Conservation (phyloP, 805 yeast genomes). For the Suhomyces faveliae region DNA sequence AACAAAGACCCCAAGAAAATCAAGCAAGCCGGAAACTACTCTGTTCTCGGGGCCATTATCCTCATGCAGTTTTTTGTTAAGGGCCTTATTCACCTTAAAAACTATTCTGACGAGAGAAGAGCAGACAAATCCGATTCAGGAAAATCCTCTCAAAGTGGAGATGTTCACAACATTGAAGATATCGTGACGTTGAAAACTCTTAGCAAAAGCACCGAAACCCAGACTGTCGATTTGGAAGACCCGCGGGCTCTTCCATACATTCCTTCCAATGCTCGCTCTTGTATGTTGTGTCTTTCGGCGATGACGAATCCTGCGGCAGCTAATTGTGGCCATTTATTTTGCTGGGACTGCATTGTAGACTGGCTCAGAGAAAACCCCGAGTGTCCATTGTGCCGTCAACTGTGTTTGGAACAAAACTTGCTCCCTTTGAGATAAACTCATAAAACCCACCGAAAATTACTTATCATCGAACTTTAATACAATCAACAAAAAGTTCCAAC, state of each 20-base stretch:
- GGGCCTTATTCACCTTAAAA: conserved; percentile 31
- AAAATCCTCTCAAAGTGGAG: not conserved
- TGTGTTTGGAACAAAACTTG: conserved; percentile 58
- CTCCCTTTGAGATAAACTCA: conserved; percentile 53
- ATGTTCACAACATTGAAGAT: not conserved
- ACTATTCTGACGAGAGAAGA: conserved; percentile 11
- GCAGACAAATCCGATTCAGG: not conserved
- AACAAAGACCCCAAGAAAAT: conserved; percentile 42
- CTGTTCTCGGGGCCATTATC: conserved; percentile 65
- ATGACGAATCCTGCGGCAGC: conserved; percentile 85
- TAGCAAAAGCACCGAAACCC: conserved; percentile 8
- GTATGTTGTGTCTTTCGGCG: conserved; percentile 79
- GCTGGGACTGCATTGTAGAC: conserved; percentile 87
- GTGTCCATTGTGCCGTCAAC: conserved; percentile 88
- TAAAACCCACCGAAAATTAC: no score
- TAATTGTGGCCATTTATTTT: conserved; percentile 87
- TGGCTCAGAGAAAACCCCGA: conserved; percentile 89
- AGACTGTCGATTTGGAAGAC: conserved; percentile 54
- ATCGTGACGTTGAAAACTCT: conserved; percentile 9
- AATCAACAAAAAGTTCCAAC: no score
- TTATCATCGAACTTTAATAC: no score
- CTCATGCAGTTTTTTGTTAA: conserved; percentile 53
- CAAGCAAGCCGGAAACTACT: conserved; percentile 61
- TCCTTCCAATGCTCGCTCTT: conserved; percentile 65
- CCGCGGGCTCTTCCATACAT: conserved; percentile 60